phyloP scores from a whole-genome alignment of 768 basidiomycete species.

The Russula virescens region DNA sequence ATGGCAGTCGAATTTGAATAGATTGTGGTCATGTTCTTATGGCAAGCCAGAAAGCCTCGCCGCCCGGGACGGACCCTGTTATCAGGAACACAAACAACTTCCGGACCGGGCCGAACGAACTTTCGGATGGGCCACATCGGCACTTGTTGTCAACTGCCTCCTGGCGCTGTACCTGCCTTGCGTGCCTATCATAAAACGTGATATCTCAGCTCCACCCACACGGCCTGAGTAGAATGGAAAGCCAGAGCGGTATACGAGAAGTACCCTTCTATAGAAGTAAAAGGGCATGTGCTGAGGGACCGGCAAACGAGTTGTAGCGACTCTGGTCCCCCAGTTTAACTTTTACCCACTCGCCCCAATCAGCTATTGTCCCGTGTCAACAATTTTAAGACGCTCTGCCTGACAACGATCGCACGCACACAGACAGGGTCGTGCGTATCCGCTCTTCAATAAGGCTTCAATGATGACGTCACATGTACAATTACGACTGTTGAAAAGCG shows the following conservation, averaged over 20 bases:
- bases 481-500: background rate
- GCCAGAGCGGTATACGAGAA: background rate
- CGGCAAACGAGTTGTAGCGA: too few relatives aligned
- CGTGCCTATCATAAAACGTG: constrained; percentile 7
- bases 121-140: too few relatives aligned
- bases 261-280: background rate
- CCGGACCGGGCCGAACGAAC: background rate
- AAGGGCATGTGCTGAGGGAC: too few relatives aligned
- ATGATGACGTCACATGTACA: constrained; percentile 9
- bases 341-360: background rate
- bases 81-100: background rate
- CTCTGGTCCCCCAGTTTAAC: background rate
- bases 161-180: background rate
- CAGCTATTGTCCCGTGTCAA: background rate
- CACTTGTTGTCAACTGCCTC: background rate
- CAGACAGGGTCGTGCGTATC: background rate
- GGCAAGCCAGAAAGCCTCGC: background rate
- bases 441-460: background rate
- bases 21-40: constrained; percentile 13
- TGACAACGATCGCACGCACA: background rate
- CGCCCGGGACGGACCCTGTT: background rate
- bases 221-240: background rate
- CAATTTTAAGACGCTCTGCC: background rate
- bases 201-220: background rate
- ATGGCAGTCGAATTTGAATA: constrained; percentile 10